These are phyloP conservation scores for Arachnomyces sp. DNA, from an alignment of 2,329 filamentous ascomycete genomes.

Conservation along the genomic window DNA sequence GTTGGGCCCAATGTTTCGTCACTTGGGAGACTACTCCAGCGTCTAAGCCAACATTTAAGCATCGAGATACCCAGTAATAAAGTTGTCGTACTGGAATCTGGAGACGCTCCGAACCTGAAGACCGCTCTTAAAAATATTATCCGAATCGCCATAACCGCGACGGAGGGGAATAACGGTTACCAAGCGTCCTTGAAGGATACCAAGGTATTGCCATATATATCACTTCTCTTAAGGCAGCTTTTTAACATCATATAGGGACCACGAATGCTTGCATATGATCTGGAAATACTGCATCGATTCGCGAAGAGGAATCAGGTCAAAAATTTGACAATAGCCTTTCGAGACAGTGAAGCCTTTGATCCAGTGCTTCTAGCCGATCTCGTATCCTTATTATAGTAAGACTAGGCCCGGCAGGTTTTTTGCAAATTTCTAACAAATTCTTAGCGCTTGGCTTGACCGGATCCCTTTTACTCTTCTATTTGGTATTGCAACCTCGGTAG, in stretches of 20 bases:
- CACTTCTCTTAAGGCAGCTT: background rate
- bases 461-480: slow-evolving; percentile 55
- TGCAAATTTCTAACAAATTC: slow-evolving; percentile 16
- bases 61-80: slow-evolving; percentile 22
- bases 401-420: slow-evolving; percentile 3
- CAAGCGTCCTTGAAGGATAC: slow-evolving; percentile 31
- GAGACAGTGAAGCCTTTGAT: slow-evolving; percentile 43
- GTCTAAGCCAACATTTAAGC: slow-evolving; percentile 28
- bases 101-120: slow-evolving; percentile 39
- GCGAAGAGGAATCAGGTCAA: slow-evolving; percentile 28
- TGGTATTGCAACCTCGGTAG: slow-evolving; percentile 56
- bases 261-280: slow-evolving; percentile 38
- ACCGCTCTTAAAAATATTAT: slow-evolving; percentile 41
- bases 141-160: slow-evolving; percentile 31
- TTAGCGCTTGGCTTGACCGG: slow-evolving; percentile 54
- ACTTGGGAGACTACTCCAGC: slow-evolving; percentile 30
- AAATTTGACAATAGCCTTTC: slow-evolving; percentile 37
- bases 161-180: slow-evolving; percentile 32
- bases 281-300: slow-evolving; percentile 39
- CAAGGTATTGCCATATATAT: slow-evolving; percentile 21
- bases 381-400: slow-evolving; percentile 41
- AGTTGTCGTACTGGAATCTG: slow-evolving; percentile 36
- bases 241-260: slow-evolving; percentile 24
- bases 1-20: slow-evolving; percentile 38
- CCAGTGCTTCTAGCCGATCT: slow-evolving; percentile 37